These are phyloP conservation scores for Gamarada debralockiae DNA, from an alignment of 495 filamentous ascomycete species.

Conservation along the genomic window DNA sequence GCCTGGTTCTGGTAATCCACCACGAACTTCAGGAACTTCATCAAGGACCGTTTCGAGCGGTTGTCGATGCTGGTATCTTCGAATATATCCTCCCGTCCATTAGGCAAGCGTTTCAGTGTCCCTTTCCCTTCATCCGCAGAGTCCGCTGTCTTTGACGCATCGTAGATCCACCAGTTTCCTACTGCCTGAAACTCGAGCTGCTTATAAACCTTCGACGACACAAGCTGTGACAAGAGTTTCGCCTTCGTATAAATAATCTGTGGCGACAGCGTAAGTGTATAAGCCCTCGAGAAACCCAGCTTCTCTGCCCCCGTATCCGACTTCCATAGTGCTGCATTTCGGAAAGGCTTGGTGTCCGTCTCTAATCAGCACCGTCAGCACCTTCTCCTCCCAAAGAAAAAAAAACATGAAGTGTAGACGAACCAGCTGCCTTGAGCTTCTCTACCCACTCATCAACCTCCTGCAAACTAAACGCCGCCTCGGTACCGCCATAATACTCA, in stretches of 20 bases:
- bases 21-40: conserved; percentile 85
- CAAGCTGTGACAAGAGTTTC: conserved; percentile 66
- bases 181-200: conserved; percentile 93
- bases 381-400: too few species aligned
- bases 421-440: conserved; percentile 41
- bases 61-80: conserved; percentile 65
- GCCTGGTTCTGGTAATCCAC: conserved; percentile 54
- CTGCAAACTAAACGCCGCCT: conserved; percentile 83
- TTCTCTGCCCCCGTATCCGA: conserved; percentile 3
- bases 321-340: conserved; percentile 24
- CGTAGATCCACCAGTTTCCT: conserved; percentile 86
- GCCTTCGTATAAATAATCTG: conserved; percentile 85
- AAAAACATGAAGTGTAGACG: conserved; percentile 8
- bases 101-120: conserved; percentile 64
- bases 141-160: not conserved
- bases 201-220: conserved; percentile 81
- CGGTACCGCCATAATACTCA: conserved; percentile 79
- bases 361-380: not conserved
- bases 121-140: conserved; percentile 12
- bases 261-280: conserved; percentile 80
- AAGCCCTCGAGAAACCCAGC: conserved; percentile 66
- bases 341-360: conserved; percentile 13
- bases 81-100: conserved; percentile 85
- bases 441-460: conserved; percentile 75
- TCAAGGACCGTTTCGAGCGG: conserved; percentile 73